phyloP scores from a whole-genome alignment of 2,329 filamentous ascomycete genomes.

The Polytolypa hystricis region DNA sequence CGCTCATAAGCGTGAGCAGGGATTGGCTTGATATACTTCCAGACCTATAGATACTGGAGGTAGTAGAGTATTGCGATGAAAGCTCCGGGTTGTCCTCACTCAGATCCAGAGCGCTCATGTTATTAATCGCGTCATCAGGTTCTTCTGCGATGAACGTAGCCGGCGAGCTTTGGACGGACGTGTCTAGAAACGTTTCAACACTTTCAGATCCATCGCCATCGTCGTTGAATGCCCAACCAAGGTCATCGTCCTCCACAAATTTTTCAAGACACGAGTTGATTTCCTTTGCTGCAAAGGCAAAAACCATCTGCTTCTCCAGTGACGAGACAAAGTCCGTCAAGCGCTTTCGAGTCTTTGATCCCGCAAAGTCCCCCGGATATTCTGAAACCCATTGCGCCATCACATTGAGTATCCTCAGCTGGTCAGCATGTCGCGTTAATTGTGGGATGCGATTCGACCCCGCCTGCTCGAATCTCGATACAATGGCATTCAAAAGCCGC shows the following conservation, averaged over 20 bases:
- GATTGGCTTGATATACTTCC: constrained; percentile 32
- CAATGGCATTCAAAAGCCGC: constrained; percentile 64
- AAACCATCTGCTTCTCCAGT: constrained; percentile 68
- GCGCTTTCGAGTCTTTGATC: constrained; percentile 57
- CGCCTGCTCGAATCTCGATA: constrained; percentile 52
- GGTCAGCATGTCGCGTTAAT: constrained; percentile 66
- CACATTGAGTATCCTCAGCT: constrained; percentile 72
- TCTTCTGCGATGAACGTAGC: constrained; percentile 21
- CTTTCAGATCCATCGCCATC: constrained; percentile 39
- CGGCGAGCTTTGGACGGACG: constrained; percentile 31
- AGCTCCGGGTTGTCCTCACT: constrained; percentile 29
- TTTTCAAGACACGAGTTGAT: constrained; percentile 68
- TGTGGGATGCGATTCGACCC: constrained; percentile 62
- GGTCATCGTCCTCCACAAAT: constrained; percentile 79
- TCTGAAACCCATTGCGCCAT: constrained; percentile 79
- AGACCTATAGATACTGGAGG: constrained; percentile 29
- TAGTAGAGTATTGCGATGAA: constrained; percentile 27
- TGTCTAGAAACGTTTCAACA: constrained; percentile 30
- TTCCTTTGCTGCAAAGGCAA: constrained; percentile 73
- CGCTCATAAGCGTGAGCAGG: constrained; percentile 26
- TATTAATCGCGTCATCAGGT: constrained; percentile 25
- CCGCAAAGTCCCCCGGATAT: constrained; percentile 89
- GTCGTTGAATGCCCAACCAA: constrained; percentile 81
- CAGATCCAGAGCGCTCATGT: constrained; percentile 29
- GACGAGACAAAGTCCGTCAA: constrained; percentile 65